These are phyloP conservation scores for Alectoria sarmentosa DNA, from an alignment of 495 filamentous ascomycete species.

Conservation along the genomic window DNA sequence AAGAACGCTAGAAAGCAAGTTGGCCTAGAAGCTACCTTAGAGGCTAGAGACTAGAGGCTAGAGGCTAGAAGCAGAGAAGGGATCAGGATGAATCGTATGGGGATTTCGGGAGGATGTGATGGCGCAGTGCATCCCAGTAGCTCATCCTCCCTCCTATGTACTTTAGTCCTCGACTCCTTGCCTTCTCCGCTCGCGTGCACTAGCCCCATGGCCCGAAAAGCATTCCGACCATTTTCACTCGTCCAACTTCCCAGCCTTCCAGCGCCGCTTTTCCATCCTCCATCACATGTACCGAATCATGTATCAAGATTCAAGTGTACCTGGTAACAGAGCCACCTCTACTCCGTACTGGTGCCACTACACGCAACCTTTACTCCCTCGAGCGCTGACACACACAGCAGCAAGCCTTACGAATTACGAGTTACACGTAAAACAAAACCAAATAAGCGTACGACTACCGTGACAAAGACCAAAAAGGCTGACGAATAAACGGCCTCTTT, in stretches of 20 bases:
- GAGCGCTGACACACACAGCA: slow-evolving; percentile 11
- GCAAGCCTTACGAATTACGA: slow-evolving; percentile 1
- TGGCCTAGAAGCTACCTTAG: no score
- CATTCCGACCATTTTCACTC: slow-evolving; percentile 18
- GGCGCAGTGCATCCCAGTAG: slow-evolving; percentile 25
- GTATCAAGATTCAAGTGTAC: background rate
- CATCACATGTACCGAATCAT: background rate
- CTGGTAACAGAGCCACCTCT: background rate
- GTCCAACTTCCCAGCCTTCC: slow-evolving; percentile 23
- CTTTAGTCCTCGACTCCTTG: no score
- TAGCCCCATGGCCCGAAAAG: slow-evolving; percentile 14
- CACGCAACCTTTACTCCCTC: no score
- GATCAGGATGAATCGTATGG: slow-evolving; percentile 26
- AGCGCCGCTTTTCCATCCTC: slow-evolving; percentile 17
- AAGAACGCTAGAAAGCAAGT: slow-evolving; percentile 14
- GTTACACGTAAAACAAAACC: no score
- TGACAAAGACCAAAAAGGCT: slow-evolving; percentile 8
- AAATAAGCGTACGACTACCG: slow-evolving; percentile 10
- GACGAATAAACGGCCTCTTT: slow-evolving; percentile 3
- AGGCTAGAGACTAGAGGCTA: no score
- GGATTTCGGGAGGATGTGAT: slow-evolving; percentile 26
- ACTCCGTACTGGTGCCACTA: no score
- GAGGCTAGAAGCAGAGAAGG: slow-evolving; percentile 17
- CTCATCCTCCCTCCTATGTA: slow-evolving; percentile 10
- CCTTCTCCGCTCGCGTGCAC: slow-evolving; percentile 25